Evolutionary conservation across 169 alveolate genomes (phyloP).

Genomic region (Prorocentrum cordatum): DNA sequence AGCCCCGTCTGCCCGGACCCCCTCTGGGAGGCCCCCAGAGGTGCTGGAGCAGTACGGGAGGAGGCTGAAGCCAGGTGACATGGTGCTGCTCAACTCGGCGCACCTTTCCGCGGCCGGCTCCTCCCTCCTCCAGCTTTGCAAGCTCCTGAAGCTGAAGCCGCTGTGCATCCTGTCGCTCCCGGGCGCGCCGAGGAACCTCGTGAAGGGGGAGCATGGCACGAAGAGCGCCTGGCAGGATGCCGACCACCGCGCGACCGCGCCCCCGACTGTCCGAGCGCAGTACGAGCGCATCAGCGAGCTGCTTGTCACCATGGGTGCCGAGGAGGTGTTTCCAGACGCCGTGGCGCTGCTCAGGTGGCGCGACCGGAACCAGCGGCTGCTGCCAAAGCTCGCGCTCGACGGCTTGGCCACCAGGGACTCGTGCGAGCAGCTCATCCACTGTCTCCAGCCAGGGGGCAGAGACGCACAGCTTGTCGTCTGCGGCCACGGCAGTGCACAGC

Average conservation of each 20-base stretch:
- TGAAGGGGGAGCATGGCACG: constrained; percentile 61
- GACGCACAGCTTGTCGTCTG: constrained; percentile 60
- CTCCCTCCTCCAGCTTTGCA: constrained; percentile 54
- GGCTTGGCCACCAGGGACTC: constrained; percentile 58
- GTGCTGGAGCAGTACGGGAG: constrained; percentile 33
- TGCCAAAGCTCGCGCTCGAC: constrained; percentile 61
- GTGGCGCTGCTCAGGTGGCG: constrained; percentile 58
- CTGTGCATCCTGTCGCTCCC: constrained; percentile 57
- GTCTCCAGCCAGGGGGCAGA: constrained; percentile 52
- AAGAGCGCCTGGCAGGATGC: constrained; percentile 36
- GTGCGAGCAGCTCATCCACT: constrained; percentile 60
- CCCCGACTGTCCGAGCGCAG: constrained; percentile 30
- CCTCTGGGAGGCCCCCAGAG: no score
- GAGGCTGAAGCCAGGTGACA: constrained; percentile 50
- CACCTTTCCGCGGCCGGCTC: constrained; percentile 55
- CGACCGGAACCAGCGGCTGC: constrained; percentile 57
- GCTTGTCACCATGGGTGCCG: constrained; percentile 53
- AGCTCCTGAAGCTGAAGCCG: constrained; percentile 53
- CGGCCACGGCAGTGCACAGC: constrained; percentile 57
- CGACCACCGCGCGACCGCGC: constrained; percentile 30
- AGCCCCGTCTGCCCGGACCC: no score
- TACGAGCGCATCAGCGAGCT: constrained; percentile 65
- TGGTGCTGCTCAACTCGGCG: constrained; percentile 34
- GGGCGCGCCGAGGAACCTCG: constrained; percentile 38
- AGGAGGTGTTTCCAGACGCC: constrained; percentile 69